These are phyloP conservation scores for Aspergillus saccharolyticus DNA, from an alignment of 495 filamentous ascomycete genomes.

Conservation along the genomic window DNA sequence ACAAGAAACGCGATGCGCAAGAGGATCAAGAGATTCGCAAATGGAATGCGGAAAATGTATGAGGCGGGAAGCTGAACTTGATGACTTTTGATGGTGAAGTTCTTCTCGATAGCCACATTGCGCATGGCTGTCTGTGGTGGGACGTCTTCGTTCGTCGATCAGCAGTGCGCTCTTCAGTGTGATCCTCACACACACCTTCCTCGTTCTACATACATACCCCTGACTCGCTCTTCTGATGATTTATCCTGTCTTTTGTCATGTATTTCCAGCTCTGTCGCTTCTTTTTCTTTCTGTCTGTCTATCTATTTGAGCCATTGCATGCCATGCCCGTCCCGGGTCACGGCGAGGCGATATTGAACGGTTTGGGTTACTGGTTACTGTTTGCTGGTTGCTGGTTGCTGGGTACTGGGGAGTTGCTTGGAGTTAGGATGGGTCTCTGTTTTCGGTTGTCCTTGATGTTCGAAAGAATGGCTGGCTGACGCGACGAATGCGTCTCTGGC, in stretches of 20 bases:
- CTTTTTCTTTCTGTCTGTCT: neutral
- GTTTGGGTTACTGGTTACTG: neutral
- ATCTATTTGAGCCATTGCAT: neutral
- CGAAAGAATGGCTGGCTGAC: neutral
- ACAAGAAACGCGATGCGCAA: slow-evolving; percentile 12
- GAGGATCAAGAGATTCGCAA: slow-evolving; percentile 8
- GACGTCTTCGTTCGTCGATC: neutral
- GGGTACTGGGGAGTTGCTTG: neutral
- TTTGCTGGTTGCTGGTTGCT: neutral
- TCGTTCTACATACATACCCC: neutral
- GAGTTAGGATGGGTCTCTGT: neutral
- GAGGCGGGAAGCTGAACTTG: no score
- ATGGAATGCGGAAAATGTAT: slow-evolving; percentile 7
- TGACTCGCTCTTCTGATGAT: neutral
- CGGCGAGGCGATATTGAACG: neutral
- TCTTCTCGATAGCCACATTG: no score
- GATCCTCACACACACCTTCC: no score
- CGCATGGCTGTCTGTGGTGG: neutral
- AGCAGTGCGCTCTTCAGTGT: no score
- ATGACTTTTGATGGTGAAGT: no score
- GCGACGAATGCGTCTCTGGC: neutral
- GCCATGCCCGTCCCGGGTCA: neutral
- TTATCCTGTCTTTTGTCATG: neutral
- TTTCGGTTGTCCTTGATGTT: neutral
- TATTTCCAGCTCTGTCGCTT: neutral